Conservation (phyloP, 2,329 filamentous ascomycete species). For the Fusarium liriodendri region DNA sequence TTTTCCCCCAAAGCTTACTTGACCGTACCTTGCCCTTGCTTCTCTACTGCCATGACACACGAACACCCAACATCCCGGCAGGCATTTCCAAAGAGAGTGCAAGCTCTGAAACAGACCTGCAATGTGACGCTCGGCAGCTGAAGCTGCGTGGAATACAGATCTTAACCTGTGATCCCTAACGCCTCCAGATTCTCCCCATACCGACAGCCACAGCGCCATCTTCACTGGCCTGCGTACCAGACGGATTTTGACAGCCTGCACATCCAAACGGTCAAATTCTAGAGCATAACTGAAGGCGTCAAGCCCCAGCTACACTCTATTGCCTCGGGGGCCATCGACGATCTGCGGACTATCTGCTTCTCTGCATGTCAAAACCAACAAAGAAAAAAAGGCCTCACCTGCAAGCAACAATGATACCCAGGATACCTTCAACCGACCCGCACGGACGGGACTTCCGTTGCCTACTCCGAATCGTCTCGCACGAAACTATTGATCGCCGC, state of each 20-base stretch:
- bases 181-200: neutral
- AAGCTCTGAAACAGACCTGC: neutral
- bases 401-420: neutral
- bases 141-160: neutral
- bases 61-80: neutral
- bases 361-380: neutral
- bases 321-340: neutral
- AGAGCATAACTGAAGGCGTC: neutral
- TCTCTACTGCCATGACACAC: neutral
- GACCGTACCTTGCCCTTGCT: conserved; percentile 1
- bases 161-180: neutral
- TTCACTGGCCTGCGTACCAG: neutral
- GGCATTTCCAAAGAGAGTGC: neutral
- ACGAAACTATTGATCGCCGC: conserved; percentile 3
- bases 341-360: neutral
- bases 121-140: neutral
- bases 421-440: neutral
- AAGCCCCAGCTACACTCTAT: neutral
- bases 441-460: neutral
- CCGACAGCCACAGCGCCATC: neutral
- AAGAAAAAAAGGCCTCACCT: neutral
- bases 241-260: neutral
- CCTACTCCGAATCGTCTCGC: neutral
- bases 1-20: conserved; percentile 9
- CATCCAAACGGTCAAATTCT: neutral